Evolutionary conservation across 108 stramenopile species (phyloP).

Genomic region (Cyclostephanos invisitatus): DNA sequence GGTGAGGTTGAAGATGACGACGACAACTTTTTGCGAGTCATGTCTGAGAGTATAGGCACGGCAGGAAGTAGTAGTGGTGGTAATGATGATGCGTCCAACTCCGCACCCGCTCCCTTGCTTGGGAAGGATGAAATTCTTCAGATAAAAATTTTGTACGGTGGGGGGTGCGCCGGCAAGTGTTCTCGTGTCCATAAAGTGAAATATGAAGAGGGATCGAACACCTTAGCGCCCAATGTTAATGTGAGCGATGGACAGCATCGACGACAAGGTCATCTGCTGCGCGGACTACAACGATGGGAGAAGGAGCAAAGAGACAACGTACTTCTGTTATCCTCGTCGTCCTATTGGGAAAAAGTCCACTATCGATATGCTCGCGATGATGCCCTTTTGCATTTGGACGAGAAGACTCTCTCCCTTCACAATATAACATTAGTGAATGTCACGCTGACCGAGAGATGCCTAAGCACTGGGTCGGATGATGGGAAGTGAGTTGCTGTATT

Average conservation of each 20-base stretch:
- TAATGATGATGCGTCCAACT: background rate
- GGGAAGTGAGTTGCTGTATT: conserved; percentile 30
- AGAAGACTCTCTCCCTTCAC: conserved; percentile 37
- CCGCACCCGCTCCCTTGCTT: conserved; percentile 22
- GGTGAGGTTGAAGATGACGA: conserved; percentile 5
- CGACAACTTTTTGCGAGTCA: background rate
- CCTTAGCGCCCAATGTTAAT: background rate
- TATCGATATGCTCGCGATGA: conserved; percentile 52
- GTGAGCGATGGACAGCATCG: background rate
- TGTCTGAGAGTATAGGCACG: background rate
- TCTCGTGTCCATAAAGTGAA: conserved; percentile 46
- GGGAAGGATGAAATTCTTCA: conserved; percentile 55
- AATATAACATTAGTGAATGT: conserved; percentile 54
- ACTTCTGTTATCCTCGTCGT: conserved; percentile 29
- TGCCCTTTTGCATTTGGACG: conserved; percentile 49
- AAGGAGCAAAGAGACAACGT: background rate
- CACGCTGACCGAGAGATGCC: conserved; percentile 53
- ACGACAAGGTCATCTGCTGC: background rate
- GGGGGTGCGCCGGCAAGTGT: conserved; percentile 36
- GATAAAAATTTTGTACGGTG: conserved; percentile 57
- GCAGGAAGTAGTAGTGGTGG: background rate
- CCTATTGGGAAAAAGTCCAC: conserved; percentile 50
- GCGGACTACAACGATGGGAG: background rate
- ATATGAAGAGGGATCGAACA: conserved; percentile 3
- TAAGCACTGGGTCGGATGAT: conserved; percentile 51